Evolutionary conservation across 371 early-diverging fungal genomes (phyloP).

Genomic region (Funneliformis caledonium): DNA sequence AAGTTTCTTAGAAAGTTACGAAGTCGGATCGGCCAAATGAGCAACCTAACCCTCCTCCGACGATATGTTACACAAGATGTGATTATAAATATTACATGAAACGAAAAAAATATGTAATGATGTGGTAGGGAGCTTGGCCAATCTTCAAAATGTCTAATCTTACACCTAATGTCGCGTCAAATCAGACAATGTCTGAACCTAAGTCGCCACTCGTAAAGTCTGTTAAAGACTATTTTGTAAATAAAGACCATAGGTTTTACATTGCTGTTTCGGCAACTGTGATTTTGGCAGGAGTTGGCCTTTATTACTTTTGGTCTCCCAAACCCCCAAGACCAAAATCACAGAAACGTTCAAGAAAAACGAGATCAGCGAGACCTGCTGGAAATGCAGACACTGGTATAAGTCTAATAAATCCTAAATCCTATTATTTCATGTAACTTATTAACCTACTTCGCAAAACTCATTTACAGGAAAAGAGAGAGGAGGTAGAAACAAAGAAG

Average conservation of each 20-base stretch:
- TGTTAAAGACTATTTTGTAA: constrained; percentile 27
- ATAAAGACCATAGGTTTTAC: constrained; percentile 22
- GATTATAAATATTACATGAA: no score
- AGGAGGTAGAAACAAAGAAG: constrained; percentile 8
- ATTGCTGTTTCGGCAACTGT: background rate
- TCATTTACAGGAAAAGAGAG: constrained; percentile 1
- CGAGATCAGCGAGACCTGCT: background rate
- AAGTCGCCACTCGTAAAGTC: background rate
- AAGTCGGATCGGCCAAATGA: background rate
- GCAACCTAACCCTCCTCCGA: no score
- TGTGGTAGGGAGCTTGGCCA: background rate
- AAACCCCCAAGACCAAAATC: constrained; percentile 30
- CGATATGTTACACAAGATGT: background rate
- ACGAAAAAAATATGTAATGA: background rate
- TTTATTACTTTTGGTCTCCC: constrained; percentile 22
- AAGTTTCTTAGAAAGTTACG: background rate
- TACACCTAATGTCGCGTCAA: constrained; percentile 19
- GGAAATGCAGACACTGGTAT: background rate
- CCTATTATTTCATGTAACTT: background rate
- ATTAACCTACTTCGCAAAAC: background rate
- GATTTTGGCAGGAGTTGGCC: constrained; percentile 22
- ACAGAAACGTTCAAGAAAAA: background rate
- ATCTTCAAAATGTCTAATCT: background rate
- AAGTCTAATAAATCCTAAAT: background rate
- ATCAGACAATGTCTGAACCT: background rate